Evolutionary conservation across 2,329 filamentous ascomycete species (phyloP).

Genomic region (Colletotrichum spaethianum): DNA sequence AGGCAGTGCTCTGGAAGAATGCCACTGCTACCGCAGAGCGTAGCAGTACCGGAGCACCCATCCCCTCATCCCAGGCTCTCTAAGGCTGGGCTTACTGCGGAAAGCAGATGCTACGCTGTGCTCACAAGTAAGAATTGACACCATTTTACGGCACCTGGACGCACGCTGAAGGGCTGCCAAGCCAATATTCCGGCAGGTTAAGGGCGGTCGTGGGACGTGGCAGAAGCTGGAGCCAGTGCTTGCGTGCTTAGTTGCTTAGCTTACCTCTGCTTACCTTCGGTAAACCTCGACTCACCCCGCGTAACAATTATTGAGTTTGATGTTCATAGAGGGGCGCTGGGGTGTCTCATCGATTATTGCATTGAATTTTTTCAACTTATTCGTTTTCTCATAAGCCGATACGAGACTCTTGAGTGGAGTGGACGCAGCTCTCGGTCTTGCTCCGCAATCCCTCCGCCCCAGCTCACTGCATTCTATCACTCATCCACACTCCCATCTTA

Average conservation of each 20-base stretch:
- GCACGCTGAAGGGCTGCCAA: constrained; percentile 26
- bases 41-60: background rate
- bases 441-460: constrained; percentile 13
- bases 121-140: constrained; percentile 2
- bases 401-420: background rate
- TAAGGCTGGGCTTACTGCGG: background rate
- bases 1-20: background rate
- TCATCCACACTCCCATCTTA: constrained; percentile 15
- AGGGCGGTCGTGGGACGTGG: constrained; percentile 34
- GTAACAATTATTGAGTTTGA: constrained; percentile 8
- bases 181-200: constrained; percentile 39
- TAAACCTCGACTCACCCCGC: constrained; percentile 9
- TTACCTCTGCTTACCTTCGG: background rate
- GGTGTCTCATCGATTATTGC: background rate
- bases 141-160: background rate
- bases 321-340: background rate
- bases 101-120: constrained; percentile 5
- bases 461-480: constrained; percentile 19
- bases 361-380: background rate
- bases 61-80: background rate
- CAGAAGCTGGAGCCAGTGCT: constrained; percentile 28
- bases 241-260: background rate
- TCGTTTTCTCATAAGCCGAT: constrained; percentile 9
- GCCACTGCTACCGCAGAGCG: background rate
- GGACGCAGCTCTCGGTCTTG: constrained; percentile 1